phyloP scores from a whole-genome alignment of 176 grass and related monocot genomes.

The Triticum monococcum region DNA sequence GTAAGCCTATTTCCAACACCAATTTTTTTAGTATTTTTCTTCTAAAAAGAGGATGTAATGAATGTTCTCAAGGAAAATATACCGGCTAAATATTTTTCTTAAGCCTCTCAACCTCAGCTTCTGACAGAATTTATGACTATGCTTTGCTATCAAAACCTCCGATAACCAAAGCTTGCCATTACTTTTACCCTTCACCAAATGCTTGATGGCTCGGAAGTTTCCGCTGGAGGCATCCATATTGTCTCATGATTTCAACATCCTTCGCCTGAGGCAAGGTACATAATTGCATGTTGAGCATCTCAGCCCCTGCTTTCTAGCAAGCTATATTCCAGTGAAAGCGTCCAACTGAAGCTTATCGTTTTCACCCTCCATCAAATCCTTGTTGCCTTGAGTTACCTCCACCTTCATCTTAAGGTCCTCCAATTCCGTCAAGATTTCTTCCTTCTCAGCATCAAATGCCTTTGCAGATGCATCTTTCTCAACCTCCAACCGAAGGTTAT shows the following conservation, averaged over 20 bases:
- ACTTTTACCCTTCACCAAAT: not conserved
- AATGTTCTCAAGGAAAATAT: not conserved
- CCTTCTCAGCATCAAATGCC: slow-evolving; percentile 1
- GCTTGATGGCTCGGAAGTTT: not conserved
- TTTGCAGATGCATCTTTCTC: not conserved
- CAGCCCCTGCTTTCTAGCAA: not conserved
- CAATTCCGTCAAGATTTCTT: not conserved
- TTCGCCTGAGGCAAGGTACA: not conserved
- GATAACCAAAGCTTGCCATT: not conserved
- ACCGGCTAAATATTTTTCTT: not conserved
- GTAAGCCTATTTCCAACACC: not conserved
- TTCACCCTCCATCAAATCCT: not conserved
- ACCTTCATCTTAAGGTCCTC: not conserved
- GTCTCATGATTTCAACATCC: not conserved
- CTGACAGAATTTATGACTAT: not conserved
- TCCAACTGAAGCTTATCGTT: not conserved
- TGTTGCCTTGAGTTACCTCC: not conserved
- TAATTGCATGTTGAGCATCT: slow-evolving; percentile 4
- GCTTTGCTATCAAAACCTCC: not conserved
- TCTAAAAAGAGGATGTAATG: not conserved
- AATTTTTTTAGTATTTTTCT: not conserved
- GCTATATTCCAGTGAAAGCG: not conserved
- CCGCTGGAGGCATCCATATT: not conserved
- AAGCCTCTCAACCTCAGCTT: not conserved
- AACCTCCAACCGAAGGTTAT: not conserved